Evolutionary conservation across 2,329 filamentous ascomycete species (phyloP).

Genomic region (Balansia obtecta): DNA sequence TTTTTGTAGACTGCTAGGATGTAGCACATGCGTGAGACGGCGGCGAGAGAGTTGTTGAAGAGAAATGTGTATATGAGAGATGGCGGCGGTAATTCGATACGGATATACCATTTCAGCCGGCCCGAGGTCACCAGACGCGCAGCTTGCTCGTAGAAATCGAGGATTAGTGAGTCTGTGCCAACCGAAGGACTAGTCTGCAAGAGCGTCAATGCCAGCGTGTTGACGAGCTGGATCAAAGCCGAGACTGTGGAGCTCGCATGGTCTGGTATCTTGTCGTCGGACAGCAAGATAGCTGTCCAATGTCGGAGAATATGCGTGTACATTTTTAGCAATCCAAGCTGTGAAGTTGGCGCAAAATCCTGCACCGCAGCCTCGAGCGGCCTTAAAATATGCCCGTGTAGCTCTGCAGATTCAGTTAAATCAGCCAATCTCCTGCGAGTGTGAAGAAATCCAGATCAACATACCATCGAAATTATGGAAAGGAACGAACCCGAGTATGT

Average conservation of each 20-base stretch:
- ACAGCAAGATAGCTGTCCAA: constrained; percentile 37
- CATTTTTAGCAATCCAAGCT: constrained; percentile 48
- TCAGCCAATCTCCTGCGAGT: neutral
- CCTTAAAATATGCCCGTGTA: constrained; percentile 34
- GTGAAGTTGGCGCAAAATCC: constrained; percentile 37
- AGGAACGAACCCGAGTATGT: constrained; percentile 43
- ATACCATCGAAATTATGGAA: constrained; percentile 44
- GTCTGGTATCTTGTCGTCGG: constrained; percentile 22
- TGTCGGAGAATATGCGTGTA: constrained; percentile 55
- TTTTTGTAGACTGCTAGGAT: constrained; percentile 62
- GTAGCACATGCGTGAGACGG: constrained; percentile 55
- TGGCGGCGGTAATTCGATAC: constrained; percentile 55
- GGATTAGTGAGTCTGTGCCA: constrained; percentile 40
- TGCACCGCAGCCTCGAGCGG: constrained; percentile 39
- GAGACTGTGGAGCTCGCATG: constrained; percentile 26
- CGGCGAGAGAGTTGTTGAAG: constrained; percentile 51
- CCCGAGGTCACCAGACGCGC: constrained; percentile 42
- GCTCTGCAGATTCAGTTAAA: constrained; percentile 24
- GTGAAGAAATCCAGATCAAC: neutral
- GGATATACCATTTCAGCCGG: constrained; percentile 39
- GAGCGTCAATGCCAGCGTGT: constrained; percentile 45
- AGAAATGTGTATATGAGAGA: constrained; percentile 58
- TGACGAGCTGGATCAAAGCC: constrained; percentile 34
- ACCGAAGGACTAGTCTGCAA: constrained; percentile 37
- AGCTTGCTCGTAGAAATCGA: constrained; percentile 58